Evolutionary conservation across 192 early-diverging fungal genomes (phyloP).

Genomic region (Entrophospora sp.): DNA sequence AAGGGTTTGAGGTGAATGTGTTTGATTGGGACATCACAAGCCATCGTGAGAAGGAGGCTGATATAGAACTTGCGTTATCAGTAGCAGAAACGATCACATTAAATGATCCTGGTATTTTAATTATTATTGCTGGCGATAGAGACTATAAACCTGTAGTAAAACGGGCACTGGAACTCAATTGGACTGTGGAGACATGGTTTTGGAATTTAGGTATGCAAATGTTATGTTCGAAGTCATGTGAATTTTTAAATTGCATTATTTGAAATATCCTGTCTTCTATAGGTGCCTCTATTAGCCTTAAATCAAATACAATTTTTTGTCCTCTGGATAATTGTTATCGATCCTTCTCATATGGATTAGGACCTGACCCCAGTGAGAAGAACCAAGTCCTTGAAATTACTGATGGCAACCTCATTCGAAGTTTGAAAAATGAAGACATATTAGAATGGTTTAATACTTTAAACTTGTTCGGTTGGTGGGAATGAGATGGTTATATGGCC

Average conservation of each 20-base stretch:
- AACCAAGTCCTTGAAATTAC: background rate
- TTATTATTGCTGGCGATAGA: background rate
- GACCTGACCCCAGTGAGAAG: background rate
- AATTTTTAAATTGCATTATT: background rate
- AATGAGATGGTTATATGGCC: background rate
- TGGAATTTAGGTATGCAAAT: background rate
- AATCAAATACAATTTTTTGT: background rate
- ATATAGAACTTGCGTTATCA: background rate
- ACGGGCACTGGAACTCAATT: background rate
- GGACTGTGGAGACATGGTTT: background rate
- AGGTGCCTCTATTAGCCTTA: background rate
- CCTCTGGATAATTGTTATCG: background rate
- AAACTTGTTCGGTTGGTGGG: slow-evolving; percentile 5
- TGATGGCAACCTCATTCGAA: background rate
- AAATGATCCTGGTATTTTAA: background rate
- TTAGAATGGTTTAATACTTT: slow-evolving; percentile 3
- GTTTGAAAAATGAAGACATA: background rate
- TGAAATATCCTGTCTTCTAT: background rate
- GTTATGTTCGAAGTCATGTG: background rate
- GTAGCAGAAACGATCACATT: background rate
- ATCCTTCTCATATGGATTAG: background rate
- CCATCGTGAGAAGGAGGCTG: background rate
- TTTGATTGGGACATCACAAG: background rate
- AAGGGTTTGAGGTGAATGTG: background rate
- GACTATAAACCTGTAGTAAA: background rate